Conservation (phyloP, 768 basidiomycete species). For the Termitomyces sp. region DNA sequence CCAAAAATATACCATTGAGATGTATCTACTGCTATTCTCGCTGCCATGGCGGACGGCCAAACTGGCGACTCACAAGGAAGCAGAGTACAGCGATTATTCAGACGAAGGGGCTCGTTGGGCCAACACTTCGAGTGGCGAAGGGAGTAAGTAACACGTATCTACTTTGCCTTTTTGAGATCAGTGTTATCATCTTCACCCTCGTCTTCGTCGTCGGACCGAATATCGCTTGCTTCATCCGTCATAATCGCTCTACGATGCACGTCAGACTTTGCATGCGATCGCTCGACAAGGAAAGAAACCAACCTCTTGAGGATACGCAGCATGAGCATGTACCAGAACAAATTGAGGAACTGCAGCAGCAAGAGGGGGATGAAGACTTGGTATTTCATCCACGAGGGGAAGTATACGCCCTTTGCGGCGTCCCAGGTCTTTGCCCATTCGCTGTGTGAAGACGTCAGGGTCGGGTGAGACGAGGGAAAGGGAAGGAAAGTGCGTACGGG, state of each 20-base stretch:
- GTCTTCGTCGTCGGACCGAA: conserved; percentile 1
- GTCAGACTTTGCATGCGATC: neutral
- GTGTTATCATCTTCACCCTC: neutral
- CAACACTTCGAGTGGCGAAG: too few relatives aligned
- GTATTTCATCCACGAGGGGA: conserved; percentile 62
- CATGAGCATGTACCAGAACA: conserved; percentile 93
- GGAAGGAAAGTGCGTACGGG: conserved; percentile 54
- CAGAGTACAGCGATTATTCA: too few relatives aligned
- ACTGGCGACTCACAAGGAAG: too few relatives aligned
- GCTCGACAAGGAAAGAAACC: conserved; percentile 21
- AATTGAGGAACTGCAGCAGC: conserved; percentile 75
- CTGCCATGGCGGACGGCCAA: too few relatives aligned
- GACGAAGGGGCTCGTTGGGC: too few relatives aligned
- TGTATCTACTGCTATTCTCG: too few relatives aligned
- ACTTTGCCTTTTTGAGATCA: neutral
- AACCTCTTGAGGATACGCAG: conserved; percentile 71
- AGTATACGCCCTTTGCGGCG: conserved; percentile 60
- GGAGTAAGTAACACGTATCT: too few relatives aligned
- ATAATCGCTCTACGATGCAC: conserved; percentile 51
- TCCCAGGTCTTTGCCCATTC: conserved; percentile 52
- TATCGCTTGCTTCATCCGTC: neutral
- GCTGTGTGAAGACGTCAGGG: conserved; percentile 37
- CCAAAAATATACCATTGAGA: too few relatives aligned
- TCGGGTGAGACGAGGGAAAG: neutral
- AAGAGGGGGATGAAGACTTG: conserved; percentile 75